These are phyloP conservation scores for Fraxinus velutina DNA, from an alignment of 305 asterid genomes.

Conservation along the genomic window DNA sequence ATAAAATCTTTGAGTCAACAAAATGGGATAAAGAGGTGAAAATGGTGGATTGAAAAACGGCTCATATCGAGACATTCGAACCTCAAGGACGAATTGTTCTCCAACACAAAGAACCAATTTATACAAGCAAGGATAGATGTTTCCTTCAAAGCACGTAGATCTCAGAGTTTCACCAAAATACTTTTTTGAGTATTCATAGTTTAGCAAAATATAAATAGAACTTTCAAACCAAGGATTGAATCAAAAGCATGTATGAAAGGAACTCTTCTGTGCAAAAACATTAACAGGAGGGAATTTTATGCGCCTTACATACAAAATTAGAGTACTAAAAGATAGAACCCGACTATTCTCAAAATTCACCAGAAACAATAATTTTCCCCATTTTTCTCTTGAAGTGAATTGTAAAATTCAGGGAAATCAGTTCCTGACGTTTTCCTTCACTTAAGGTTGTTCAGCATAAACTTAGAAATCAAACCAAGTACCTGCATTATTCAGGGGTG, in stretches of 20 bases:
- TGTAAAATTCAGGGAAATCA: not conserved
- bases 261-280: not conserved
- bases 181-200: not conserved
- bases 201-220: not conserved
- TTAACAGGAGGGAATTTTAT: not conserved
- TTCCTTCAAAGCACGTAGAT: not conserved
- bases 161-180: not conserved
- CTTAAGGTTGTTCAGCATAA: slow-evolving; percentile 5
- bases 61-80: not conserved
- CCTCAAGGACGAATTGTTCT: not conserved
- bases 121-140: not conserved
- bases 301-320: not conserved
- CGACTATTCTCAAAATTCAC: not conserved
- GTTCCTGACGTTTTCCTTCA: not conserved
- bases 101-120: not conserved
- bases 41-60: not conserved
- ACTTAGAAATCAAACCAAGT: slow-evolving; percentile 37
- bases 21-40: not conserved
- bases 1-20: not conserved
- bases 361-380: not conserved
- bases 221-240: not conserved
- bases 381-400: not conserved
- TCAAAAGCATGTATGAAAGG: not conserved
- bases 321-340: not conserved
- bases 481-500: slow-evolving; percentile 54